phyloP scores from a whole-genome alignment of 75 land plant genomes.

The Larix kaempferi region DNA sequence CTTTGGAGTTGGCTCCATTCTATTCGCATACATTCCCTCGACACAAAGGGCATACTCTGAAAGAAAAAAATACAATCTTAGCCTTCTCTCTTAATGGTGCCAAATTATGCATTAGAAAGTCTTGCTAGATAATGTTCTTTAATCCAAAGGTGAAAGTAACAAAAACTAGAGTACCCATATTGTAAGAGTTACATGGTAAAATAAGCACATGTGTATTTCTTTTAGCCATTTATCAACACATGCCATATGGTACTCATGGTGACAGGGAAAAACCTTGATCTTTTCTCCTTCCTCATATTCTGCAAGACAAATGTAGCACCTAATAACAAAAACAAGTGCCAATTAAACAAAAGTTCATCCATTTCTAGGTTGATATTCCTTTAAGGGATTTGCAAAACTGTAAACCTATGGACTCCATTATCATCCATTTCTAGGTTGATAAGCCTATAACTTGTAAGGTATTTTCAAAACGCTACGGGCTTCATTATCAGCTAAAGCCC shows the following conservation, averaged over 20 bases:
- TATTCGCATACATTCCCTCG: slow-evolving; percentile 68
- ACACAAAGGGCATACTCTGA: slow-evolving; percentile 88
- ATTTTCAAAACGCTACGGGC: too few relatives aligned
- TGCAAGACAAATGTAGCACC: slow-evolving; percentile 87
- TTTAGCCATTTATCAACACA: slow-evolving; percentile 98
- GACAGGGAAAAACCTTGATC: slow-evolving; percentile 75
- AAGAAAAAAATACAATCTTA: slow-evolving; percentile 5
- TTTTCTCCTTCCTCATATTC: slow-evolving; percentile 92
- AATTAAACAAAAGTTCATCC: slow-evolving; percentile 2
- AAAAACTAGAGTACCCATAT: neutral
- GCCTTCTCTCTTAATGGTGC: neutral
- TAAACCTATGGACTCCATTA: neutral
- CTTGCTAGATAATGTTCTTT: neutral
- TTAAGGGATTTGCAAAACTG: too few relatives aligned
- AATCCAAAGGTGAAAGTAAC: neutral
- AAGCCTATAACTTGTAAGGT: too few relatives aligned
- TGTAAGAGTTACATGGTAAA: neutral
- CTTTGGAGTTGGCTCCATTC: neutral
- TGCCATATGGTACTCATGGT: slow-evolving; percentile 82
- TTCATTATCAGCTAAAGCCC: too few relatives aligned
- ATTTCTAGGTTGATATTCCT: neutral
- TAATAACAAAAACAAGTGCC: slow-evolving; percentile 6
- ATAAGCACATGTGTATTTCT: slow-evolving; percentile 79
- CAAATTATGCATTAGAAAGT: neutral
- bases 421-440: too few relatives aligned